Base-by-base conservation (phyloP, 352 stramenopile genomes). In the Phytophthora multivora region DNA sequence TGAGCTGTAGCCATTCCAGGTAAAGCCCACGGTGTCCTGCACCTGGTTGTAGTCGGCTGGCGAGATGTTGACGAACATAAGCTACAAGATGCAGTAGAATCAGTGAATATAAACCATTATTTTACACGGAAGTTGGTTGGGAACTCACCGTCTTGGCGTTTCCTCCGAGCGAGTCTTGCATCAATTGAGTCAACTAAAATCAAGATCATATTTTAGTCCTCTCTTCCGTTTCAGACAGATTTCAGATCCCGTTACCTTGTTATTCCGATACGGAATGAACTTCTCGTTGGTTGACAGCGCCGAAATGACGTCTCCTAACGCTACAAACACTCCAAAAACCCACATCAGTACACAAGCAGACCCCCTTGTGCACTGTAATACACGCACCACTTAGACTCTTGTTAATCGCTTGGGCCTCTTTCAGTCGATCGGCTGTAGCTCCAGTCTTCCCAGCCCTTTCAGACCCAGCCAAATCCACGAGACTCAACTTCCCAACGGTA, bases 201-300 rank as follows among this genome's bases (percentile, higher is more conserved):
- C 13, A 45, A 40, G 18, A 30, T 4, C 18, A 23, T 19, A 33
- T 3, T 12, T 33, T 33, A 33, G 28, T 33, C 13, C 9, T 31
- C 9, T 33, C 8, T 33, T 12, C 8, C 10, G 28, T 12, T 33
- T 13, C 28, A 33, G 8, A 33, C 28, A 33, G 8, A 33, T 13
- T 33, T 13, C 28, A 13, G 28, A 33, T 33, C 9, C 28, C 9
- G 28, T 56, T n/a, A 93, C 75, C 79, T 97, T 97, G 77, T 97
- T 97, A 76, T 97, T 97, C 42, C 90, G 84, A 67, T 97, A 97
- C 41, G 93, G 93, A 42, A 98, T 97, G 72, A 97, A 97, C 70
- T 97, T 98, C 43, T 97, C 88, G 43, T 89, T 89, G 4, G 70
- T 91, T 41, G 88, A 97, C 21, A 98, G 69, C 21, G 93, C 93